Conservation (phyloP, 108 stramenopile species). For the Fragilariopsis cylindrus region DNA sequence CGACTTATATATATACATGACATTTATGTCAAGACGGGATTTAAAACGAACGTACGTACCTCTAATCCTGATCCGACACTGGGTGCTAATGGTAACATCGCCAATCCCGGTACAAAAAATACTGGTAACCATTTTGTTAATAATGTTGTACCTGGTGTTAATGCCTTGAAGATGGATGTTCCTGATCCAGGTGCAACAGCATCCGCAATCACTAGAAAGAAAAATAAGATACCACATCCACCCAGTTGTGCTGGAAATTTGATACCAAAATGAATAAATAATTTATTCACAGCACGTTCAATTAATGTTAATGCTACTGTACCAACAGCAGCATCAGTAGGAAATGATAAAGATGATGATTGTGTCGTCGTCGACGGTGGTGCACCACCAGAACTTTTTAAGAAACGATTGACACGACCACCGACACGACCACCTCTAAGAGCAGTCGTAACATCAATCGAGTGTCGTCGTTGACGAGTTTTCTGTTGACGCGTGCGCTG, state of each 20-base stretch:
- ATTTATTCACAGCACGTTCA: constrained; percentile 55
- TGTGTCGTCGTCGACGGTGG: too few relatives aligned
- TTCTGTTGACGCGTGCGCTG: background rate
- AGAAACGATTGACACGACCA: too few relatives aligned
- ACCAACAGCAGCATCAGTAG: background rate
- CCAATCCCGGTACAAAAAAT: constrained; percentile 86
- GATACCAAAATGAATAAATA: constrained; percentile 53
- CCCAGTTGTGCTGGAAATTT: constrained; percentile 73
- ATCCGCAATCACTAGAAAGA: constrained; percentile 50
- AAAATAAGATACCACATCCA: constrained; percentile 66
- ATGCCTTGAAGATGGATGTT: constrained; percentile 43
- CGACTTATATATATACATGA: too few relatives aligned
- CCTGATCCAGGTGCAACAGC: constrained; percentile 53
- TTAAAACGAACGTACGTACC: constrained; percentile 24
- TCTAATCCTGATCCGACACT: constrained; percentile 66
- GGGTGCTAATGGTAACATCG: constrained; percentile 77
- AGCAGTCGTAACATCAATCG: too few relatives aligned
- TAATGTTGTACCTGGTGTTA: constrained; percentile 65
- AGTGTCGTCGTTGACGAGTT: too few relatives aligned
- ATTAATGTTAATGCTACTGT: background rate
- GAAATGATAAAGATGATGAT: too few relatives aligned
- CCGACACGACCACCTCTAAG: too few relatives aligned
- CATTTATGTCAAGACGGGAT: background rate
- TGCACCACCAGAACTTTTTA: too few relatives aligned
- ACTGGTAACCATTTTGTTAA: constrained; percentile 86